phyloP scores from a whole-genome alignment of 148 eudicot genomes.

The Camellia sinensis region DNA sequence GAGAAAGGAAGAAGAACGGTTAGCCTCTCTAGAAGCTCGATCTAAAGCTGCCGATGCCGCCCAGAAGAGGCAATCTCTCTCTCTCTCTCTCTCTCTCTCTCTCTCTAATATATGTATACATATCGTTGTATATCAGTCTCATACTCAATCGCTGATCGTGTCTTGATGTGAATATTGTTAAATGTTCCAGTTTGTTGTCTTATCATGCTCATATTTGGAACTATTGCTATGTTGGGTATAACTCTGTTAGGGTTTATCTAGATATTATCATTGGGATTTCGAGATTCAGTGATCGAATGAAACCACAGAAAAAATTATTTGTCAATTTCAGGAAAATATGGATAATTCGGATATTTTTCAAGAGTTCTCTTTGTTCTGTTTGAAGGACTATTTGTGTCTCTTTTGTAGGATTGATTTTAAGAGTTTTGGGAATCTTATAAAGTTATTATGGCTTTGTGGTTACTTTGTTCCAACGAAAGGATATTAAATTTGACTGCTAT shows the following conservation, averaged over 20 bases:
- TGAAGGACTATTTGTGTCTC: background rate
- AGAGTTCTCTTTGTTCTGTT: background rate
- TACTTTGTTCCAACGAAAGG: background rate
- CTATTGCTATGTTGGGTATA: background rate
- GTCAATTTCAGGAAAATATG: background rate
- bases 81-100: slow-evolving; percentile 8
- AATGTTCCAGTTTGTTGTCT: background rate
- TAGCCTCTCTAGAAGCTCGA: slow-evolving; percentile 76
- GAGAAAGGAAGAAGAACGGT: slow-evolving; percentile 52
- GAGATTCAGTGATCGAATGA: background rate
- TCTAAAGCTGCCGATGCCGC: slow-evolving; percentile 90
- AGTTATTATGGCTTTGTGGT: background rate
- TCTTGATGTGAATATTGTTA: background rate
- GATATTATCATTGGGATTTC: too few species aligned
- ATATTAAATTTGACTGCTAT: background rate
- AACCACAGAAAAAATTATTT: background rate
- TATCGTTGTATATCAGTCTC: background rate
- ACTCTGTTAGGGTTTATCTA: background rate
- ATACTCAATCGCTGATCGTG: background rate
- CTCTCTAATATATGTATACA: background rate
- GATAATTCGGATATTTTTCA: background rate
- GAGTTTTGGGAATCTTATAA: background rate
- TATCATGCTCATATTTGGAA: background rate
- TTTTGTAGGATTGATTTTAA: background rate
- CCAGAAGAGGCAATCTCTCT: slow-evolving; percentile 47